Percentiles rank a stretch among this genome's conserved stretches.
Conservation (phyloP, 2,329 filamentous ascomycete genomes). For the Neospermospora avenae region DNA sequence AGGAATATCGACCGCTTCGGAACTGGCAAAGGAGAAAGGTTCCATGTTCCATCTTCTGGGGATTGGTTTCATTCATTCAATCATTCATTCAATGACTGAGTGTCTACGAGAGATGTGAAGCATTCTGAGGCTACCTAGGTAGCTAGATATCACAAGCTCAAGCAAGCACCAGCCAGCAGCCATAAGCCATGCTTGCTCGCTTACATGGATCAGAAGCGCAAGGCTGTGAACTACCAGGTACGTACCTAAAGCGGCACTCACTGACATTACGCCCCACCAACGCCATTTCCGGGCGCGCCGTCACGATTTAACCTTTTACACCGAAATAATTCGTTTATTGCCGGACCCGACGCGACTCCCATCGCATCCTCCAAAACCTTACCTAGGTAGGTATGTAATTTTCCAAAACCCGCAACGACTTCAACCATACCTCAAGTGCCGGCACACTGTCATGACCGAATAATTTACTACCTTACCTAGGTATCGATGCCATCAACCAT, state of each 20-base stretch:
- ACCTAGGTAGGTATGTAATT: too few relatives aligned
- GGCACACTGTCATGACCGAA: background rate
- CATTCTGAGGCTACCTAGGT: too few relatives aligned
- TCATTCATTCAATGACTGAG: too few relatives aligned
- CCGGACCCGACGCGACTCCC: slow-evolving; percentile 1
- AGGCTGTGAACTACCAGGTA: background rate
- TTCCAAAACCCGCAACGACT: background rate
- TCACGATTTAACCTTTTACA: background rate
- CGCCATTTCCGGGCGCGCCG: background rate
- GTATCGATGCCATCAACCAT: too few relatives aligned
- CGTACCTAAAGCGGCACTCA: background rate
- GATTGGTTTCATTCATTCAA: too few relatives aligned
- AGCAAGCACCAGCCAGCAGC: background rate
- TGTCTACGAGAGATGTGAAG: too few relatives aligned
- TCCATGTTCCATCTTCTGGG: slow-evolving; percentile 61
- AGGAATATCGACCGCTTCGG: slow-evolving; percentile 75
- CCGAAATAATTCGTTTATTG: background rate
- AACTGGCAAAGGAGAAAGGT: slow-evolving; percentile 91
- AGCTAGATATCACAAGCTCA: background rate
- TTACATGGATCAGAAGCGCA: background rate
- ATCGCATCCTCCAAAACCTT: background rate
- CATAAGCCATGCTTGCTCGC: background rate
- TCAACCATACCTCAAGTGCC: background rate
- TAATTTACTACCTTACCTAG: background rate
- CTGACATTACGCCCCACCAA: background rate